Base-by-base conservation (phyloP, 2,329 filamentous ascomycete genomes). In the Hymenotorrendiella dingleyae region DNA sequence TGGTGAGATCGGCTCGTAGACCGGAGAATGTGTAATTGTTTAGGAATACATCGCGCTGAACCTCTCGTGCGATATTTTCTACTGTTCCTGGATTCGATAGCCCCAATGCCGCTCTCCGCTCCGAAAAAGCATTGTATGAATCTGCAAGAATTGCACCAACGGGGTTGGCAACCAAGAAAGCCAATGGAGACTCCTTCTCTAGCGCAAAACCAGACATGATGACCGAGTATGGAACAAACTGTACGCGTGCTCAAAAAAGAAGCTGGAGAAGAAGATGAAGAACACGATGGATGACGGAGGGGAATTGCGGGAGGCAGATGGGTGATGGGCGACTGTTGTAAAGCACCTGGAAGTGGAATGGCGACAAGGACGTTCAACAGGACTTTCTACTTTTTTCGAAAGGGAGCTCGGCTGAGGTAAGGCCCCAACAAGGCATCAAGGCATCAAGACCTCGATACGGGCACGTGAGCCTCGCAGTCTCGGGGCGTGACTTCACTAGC, bases 21-120 rank as follows among this genome's bases (percentile, higher is more conserved):
- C 93, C 93, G 33, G 87, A 86, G 74, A 98, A 97, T 81, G 93
- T 94, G 67, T 88, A 86, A 74, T 96, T 95, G 70, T 84, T 93
- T 61, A 96, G 80, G 64, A 97, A 84, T 58, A 96, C 90, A 77
- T 96, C 90, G 69, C 90, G 89, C 72, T 94, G 84, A 50, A 96
- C 89, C 73, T 98, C 93, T 64, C 85, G 83, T 56, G 85, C 79
- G 64, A 95, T 82, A 62, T 82, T 82, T 69, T 98, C 93, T 55
- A 96, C 82, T 40, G 86, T 90, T 59, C 93, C 93, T 29, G 93
- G 93, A 69, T 97, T 97, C 55, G 83, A 76, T 56, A 98, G 75
- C 50, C 90, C 91, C 53, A 98, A 78, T 68, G 86, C 84, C 57
- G 82, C 85, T 73, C 93, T 84, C 69, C 86, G 81, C 58, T 93